Evolutionary conservation across 345 rosid species (phyloP).

Genomic region (Crucihimalaya himalaica): DNA sequence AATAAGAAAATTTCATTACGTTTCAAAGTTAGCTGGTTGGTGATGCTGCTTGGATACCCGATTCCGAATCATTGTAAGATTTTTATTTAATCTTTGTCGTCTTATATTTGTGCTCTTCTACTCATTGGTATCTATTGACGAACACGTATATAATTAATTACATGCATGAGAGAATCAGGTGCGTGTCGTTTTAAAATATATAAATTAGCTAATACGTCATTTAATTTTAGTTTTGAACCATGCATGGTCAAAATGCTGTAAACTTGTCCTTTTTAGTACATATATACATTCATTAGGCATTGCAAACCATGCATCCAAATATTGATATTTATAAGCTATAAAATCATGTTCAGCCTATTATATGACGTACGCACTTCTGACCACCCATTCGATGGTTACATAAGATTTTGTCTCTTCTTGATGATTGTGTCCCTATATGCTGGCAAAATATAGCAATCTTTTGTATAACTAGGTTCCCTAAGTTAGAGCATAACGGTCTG

Average conservation of each 20-base stretch:
- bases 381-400: conserved; percentile 16
- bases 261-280: conserved; percentile 1
- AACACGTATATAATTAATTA: not conserved
- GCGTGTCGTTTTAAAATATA: not conserved
- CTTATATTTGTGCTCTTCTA: conserved; percentile 27
- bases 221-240: not conserved
- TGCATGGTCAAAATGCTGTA: conserved; percentile 18
- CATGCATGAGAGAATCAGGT: conserved; percentile 24
- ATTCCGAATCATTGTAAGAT: conserved; percentile 10
- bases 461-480: conserved; percentile 24
- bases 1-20: not conserved
- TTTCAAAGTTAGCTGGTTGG: conserved; percentile 11
- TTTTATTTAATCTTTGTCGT: conserved; percentile 25
- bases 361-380: conserved; percentile 10
- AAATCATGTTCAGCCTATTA: not conserved
- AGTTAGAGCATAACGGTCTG: conserved; percentile 6
- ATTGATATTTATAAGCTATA: not conserved
- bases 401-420: conserved; percentile 18
- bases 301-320: conserved; percentile 6
- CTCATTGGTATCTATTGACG: conserved; percentile 11
- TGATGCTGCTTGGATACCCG: conserved; percentile 14
- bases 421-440: conserved; percentile 35
- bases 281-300: conserved; percentile 6
- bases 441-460: conserved; percentile 21
- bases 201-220: not conserved